Conservation (phyloP, 352 stramenopile species). For the Aphanomyces invadans region DNA sequence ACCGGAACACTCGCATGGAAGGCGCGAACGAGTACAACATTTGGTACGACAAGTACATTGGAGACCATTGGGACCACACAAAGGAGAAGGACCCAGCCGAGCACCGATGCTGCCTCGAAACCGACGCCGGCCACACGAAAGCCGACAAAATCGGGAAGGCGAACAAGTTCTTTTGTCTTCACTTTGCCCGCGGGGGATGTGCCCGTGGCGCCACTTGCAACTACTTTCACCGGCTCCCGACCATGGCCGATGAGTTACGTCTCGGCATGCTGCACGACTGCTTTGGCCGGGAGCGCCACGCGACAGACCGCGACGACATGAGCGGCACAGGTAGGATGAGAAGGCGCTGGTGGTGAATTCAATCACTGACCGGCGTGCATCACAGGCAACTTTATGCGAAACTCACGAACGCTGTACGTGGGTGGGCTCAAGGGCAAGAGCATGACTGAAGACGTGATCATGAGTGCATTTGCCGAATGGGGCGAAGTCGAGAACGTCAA, state of each 20-base stretch:
- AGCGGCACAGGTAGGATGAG: constrained; percentile 32
- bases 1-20: constrained; percentile 79
- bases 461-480: constrained; percentile 88
- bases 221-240: constrained; percentile 87
- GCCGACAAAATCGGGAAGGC: constrained; percentile 81
- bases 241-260: constrained; percentile 56
- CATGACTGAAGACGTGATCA: constrained; percentile 59
- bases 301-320: constrained; percentile 90
- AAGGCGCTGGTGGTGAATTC: too few species aligned
- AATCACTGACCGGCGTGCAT: too few species aligned
- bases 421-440: constrained; percentile 62
- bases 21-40: constrained; percentile 94
- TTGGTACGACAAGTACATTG: constrained; percentile 92
- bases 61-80: constrained; percentile 84
- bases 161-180: constrained; percentile 87
- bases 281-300: constrained; percentile 88
- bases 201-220: constrained; percentile 81
- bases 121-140: constrained; percentile 87
- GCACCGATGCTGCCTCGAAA: constrained; percentile 76
- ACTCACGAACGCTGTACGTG: constrained; percentile 89
- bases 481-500: constrained; percentile 92
- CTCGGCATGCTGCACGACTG: constrained; percentile 89
- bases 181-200: constrained; percentile 90
- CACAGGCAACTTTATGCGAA: constrained; percentile 86
- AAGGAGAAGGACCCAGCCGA: constrained; percentile 78